Conservation (phyloP, 495 filamentous ascomycete species). For the Wilcoxina mikolae region DNA sequence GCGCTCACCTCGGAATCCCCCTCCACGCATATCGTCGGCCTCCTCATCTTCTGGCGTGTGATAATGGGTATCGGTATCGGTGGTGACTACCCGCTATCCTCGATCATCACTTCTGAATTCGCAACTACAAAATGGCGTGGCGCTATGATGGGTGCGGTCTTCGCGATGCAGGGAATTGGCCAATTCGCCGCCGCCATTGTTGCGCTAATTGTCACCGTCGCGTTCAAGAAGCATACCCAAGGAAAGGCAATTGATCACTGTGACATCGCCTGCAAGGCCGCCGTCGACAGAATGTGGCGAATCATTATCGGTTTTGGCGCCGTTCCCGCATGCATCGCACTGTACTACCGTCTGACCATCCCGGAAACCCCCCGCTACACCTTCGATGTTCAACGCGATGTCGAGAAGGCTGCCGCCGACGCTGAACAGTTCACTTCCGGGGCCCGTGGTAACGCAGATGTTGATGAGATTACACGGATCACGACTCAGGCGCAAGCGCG, state of each 20-base stretch:
- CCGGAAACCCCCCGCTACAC: constrained; percentile 66
- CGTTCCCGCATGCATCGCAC: constrained; percentile 56
- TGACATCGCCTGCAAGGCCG: constrained; percentile 44
- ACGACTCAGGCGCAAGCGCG: constrained; percentile 32
- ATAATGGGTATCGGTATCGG: constrained; percentile 70
- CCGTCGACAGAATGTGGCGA: constrained; percentile 73
- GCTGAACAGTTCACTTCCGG: constrained; percentile 48
- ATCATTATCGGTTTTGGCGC: constrained; percentile 66
- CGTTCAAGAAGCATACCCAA: constrained; percentile 52
- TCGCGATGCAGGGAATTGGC: constrained; percentile 75
- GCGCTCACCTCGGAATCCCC: constrained; percentile 51
- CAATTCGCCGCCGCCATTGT: constrained; percentile 57
- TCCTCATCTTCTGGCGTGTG: constrained; percentile 82
- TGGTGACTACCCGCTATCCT: constrained; percentile 73
- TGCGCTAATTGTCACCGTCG: constrained; percentile 52
- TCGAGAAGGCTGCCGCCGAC: constrained; percentile 55
- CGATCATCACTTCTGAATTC: constrained; percentile 72
- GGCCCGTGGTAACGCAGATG: constrained; percentile 36
- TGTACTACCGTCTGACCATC: constrained; percentile 81
- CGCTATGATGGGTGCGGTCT: constrained; percentile 78
- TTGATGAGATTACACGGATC: constrained; percentile 39
- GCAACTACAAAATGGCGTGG: constrained; percentile 74
- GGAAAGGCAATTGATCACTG: constrained; percentile 37
- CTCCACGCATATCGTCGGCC: constrained; percentile 54
- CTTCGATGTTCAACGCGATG: constrained; percentile 62